Evolutionary conservation across 371 early-diverging fungal species (phyloP).

Genomic region (Mucor lusitanicus): DNA sequence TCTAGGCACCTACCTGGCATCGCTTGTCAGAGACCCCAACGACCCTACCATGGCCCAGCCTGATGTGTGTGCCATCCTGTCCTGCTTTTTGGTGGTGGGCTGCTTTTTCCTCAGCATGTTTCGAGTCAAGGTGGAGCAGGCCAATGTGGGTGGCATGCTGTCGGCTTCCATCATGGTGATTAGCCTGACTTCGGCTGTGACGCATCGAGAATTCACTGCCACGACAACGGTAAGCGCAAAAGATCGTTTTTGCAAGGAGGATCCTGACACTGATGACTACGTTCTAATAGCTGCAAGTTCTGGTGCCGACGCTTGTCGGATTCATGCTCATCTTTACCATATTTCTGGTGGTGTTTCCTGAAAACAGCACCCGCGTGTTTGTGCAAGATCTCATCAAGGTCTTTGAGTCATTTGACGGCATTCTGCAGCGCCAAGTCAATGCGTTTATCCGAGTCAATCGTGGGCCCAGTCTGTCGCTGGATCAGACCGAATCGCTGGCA

Average conservation of each 20-base stretch:
- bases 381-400: slow-evolving; percentile 35
- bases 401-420: slow-evolving; percentile 34
- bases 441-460: slow-evolving; percentile 25
- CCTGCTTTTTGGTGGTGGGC: slow-evolving; percentile 35
- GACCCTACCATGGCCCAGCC: slow-evolving; percentile 30
- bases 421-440: slow-evolving; percentile 30
- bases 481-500: slow-evolving; percentile 21
- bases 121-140: slow-evolving; percentile 45
- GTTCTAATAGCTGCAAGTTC: slow-evolving; percentile 23
- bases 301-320: slow-evolving; percentile 34
- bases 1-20: slow-evolving; percentile 38
- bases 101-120: slow-evolving; percentile 39
- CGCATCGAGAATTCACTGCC: slow-evolving; percentile 26
- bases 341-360: slow-evolving; percentile 36
- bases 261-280: too few relatives aligned
- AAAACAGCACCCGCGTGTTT: slow-evolving; percentile 41
- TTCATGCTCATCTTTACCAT: slow-evolving; percentile 33
- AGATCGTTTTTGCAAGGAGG: too few relatives aligned
- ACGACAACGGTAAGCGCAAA: slow-evolving; percentile 24
- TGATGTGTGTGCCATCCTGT: slow-evolving; percentile 26
- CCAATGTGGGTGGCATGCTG: slow-evolving; percentile 51
- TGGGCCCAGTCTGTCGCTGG: not conserved
- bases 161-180: slow-evolving; percentile 48
- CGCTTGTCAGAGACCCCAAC: slow-evolving; percentile 30
- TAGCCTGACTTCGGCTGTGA: slow-evolving; percentile 37